Conservation (phyloP, 495 filamentous ascomycete species). For the Wilcoxina mikolae region DNA sequence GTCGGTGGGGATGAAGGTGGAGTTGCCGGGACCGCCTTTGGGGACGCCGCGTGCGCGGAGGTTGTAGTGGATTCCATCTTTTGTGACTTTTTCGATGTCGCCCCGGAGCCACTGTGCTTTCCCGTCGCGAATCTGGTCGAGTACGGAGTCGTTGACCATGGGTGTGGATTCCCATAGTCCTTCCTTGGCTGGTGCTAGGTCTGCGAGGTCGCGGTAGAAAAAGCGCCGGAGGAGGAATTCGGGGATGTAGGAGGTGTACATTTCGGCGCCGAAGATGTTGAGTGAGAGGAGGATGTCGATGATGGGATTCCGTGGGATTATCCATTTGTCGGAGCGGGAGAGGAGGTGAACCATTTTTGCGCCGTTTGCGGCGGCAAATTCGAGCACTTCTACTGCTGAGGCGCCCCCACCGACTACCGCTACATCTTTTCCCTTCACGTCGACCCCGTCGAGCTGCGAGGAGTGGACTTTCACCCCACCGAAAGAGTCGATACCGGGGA, state of each 20-base stretch:
- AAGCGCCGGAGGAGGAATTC: conserved; percentile 58
- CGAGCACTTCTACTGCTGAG: conserved; percentile 67
- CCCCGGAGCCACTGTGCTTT: conserved; percentile 66
- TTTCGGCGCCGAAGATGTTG: conserved; percentile 71
- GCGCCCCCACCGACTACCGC: conserved; percentile 67
- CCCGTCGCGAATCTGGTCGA: conserved; percentile 61
- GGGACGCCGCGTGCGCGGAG: conserved; percentile 55
- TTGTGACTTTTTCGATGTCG: conserved; percentile 52
- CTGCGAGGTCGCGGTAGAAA: conserved; percentile 74
- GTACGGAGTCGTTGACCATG: conserved; percentile 72
- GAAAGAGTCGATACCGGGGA: conserved; percentile 53
- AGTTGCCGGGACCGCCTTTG: conserved; percentile 52
- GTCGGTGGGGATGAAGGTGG: conserved; percentile 50
- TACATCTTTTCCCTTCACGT: conserved; percentile 56
- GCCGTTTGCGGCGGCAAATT: conserved; percentile 55
- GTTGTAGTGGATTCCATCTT: conserved; percentile 54
- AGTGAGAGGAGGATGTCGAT: conserved; percentile 57
- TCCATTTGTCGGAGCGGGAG: conserved; percentile 72
- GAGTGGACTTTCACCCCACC: conserved; percentile 58
- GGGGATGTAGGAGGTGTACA: conserved; percentile 57
- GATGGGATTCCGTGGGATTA: conserved; percentile 65
- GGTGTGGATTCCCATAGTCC: conserved; percentile 62
- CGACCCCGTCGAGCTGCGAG: conserved; percentile 53
- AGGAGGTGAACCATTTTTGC: conserved; percentile 58
- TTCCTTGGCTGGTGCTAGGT: conserved; percentile 47